Base-by-base conservation (phyloP, 805 yeast genomes). In the Isabelozyma gotoi region DNA sequence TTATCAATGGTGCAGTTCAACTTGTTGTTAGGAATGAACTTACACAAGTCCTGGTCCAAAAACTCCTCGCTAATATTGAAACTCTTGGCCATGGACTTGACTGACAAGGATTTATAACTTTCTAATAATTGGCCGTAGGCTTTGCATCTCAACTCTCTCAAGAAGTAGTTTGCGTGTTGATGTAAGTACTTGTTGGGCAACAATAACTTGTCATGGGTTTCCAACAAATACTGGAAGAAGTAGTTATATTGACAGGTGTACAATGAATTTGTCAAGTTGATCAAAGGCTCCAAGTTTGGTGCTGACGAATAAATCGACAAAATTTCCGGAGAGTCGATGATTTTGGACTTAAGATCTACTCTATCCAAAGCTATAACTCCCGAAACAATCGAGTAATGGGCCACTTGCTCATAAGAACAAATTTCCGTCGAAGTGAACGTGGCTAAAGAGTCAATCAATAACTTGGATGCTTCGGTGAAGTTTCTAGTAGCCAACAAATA, bases 381-480 rank as follows among this genome's bases (percentile, higher is more conserved):
- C n/a, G 95, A 80, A 12, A 91, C 78, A 27, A 90, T 80, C 3
- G 97, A 91, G 57, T 85, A 91, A 41, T 82, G 85, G 2, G 95
- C 97, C 48, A 94, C 84, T 60, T 88, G 85, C 59, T 89, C 96
- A 68, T 94, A 94, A 3, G 88, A 78, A 42, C 96, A 79, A 49
- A 94, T 71, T 63, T 94, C 99, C 2, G 89, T 84, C 12, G 96
- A 88, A 1, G 98, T 92, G 68, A 94, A 94, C 2, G 99, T 94
- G 7, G 98, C 90, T 63, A 94, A 76, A 7, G 96, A 85, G 63
- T 91, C 99, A 50, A 88, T 88, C 55, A 94, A 76, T 48, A 92
- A 71, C 41, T 81, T 81, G 2, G 97, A 81, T 2, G 98, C 96
- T 53, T 88, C 95, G 33, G 72, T 73, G 58, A 94, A 94, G 55